Percentiles rank a stretch among this genome's conserved stretches.
Evolutionary conservation across 1,284 basidiomycete species (phyloP).

Genomic region (Irpex sp.): DNA sequence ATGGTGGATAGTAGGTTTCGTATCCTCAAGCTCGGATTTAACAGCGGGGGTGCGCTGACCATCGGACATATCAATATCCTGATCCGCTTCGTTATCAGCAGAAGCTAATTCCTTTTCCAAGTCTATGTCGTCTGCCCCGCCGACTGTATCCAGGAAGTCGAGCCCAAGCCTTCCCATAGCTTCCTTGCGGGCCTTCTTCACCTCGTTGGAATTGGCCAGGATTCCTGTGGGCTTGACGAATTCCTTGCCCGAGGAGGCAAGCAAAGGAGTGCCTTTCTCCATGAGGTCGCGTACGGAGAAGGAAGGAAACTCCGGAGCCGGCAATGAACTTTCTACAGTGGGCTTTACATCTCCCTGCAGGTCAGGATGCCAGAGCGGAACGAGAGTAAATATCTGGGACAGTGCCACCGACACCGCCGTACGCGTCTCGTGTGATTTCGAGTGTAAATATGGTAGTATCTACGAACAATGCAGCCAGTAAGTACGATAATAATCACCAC

Average conservation of each 20-base stretch:
- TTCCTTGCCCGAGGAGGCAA: conserved; percentile 88
- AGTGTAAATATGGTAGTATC: conserved; percentile 87
- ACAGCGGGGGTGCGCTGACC: conserved; percentile 13
- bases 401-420: conserved; percentile 82
- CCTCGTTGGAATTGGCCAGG: conserved; percentile 65
- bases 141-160: conserved; percentile 73
- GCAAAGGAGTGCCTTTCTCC: conserved; percentile 68
- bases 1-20: conserved; percentile 22
- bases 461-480: conserved; percentile 27
- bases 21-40: conserved; percentile 32
- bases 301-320: conserved; percentile 58
- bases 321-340: conserved; percentile 23
- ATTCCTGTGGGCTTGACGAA: conserved; percentile 71
- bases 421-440: conserved; percentile 84
- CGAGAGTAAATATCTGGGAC: conserved; percentile 80
- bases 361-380: conserved; percentile 78
- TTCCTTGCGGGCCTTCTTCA: conserved; percentile 78
- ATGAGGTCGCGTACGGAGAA: conserved; percentile 78
- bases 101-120: conserved; percentile 75
- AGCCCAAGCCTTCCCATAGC: conserved; percentile 80
- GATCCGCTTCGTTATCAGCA: conserved; percentile 40
- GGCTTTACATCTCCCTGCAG: conserved; percentile 28
- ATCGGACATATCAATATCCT: conserved; percentile 34
- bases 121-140: conserved; percentile 70
- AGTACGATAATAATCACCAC: not conserved